Conservation (phyloP, 495 filamentous ascomycete species). For the Penicillium nucicola region DNA sequence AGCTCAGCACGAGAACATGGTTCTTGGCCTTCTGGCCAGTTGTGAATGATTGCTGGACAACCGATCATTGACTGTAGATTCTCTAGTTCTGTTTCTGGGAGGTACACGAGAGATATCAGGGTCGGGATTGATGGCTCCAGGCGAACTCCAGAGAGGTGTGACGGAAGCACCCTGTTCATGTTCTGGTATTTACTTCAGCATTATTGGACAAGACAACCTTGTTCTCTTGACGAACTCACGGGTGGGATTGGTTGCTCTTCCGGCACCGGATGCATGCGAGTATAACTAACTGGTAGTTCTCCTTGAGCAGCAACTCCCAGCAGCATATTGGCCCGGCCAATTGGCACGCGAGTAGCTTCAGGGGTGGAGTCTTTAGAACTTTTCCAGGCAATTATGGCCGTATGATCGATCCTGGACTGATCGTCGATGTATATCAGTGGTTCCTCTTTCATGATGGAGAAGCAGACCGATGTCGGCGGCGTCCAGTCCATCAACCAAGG, state of each 20-base stretch:
- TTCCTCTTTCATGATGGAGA: background rate
- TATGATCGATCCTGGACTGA: background rate
- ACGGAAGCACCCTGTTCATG: background rate
- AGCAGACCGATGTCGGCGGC: background rate
- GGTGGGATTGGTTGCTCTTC: background rate
- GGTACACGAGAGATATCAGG: background rate
- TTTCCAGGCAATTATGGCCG: background rate
- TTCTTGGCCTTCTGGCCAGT: background rate
- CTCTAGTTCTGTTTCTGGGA: background rate
- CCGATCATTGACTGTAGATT: background rate
- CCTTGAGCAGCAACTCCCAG: background rate
- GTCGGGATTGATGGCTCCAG: background rate
- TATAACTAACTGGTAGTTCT: background rate
- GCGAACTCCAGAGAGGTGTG: background rate
- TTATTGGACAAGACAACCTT: too few species aligned
- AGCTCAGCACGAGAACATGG: background rate
- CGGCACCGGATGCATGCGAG: background rate
- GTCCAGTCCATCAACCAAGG: slow-evolving; percentile 3
- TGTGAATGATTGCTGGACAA: background rate
- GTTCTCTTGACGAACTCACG: background rate
- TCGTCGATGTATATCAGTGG: slow-evolving; percentile 1
- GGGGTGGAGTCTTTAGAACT: too few species aligned
- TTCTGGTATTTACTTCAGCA: background rate
- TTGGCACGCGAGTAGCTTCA: background rate
- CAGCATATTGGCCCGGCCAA: background rate